phyloP scores from a whole-genome alignment of 1,284 basidiomycete genomes.

The Exobasidium rhododendri region DNA sequence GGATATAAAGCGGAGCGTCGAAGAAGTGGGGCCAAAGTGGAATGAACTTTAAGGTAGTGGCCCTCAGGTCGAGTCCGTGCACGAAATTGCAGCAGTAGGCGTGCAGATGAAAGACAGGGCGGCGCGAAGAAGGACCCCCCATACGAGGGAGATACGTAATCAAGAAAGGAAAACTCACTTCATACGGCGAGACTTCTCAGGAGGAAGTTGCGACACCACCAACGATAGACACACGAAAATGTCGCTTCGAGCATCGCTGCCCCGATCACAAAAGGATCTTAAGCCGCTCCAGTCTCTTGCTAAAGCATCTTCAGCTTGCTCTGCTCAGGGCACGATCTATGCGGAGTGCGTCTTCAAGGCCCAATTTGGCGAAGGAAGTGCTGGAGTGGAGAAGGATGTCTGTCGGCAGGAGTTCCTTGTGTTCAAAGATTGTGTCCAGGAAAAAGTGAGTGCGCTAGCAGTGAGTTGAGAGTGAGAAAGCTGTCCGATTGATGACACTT shows the following conservation, averaged over 20 bases:
- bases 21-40: too few species aligned
- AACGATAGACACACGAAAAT: too few species aligned
- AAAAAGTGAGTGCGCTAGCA: conserved; percentile 63
- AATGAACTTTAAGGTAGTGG: too few species aligned
- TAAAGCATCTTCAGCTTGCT: not conserved
- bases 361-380: conserved; percentile 35
- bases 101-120: too few species aligned
- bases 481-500: not conserved
- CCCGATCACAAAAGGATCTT: not conserved
- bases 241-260: not conserved
- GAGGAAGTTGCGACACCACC: too few species aligned
- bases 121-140: too few species aligned
- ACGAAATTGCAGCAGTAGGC: too few species aligned
- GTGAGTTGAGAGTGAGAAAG: not conserved
- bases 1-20: too few species aligned
- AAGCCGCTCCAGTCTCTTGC: not conserved
- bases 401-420: conserved; percentile 71
- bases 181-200: too few species aligned
- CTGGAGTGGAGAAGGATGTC: conserved; percentile 69
- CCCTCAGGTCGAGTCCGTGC: too few species aligned
- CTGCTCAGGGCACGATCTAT: not conserved
- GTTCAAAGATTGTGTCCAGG: conserved; percentile 69
- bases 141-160: too few species aligned
- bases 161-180: too few species aligned
- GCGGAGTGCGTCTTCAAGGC: conserved; percentile 11